Evolutionary conservation across 2,329 filamentous ascomycete genomes (phyloP), one percentile per base, ranked within the genome.

Genomic region (Setomelanomma holmii): DNA sequence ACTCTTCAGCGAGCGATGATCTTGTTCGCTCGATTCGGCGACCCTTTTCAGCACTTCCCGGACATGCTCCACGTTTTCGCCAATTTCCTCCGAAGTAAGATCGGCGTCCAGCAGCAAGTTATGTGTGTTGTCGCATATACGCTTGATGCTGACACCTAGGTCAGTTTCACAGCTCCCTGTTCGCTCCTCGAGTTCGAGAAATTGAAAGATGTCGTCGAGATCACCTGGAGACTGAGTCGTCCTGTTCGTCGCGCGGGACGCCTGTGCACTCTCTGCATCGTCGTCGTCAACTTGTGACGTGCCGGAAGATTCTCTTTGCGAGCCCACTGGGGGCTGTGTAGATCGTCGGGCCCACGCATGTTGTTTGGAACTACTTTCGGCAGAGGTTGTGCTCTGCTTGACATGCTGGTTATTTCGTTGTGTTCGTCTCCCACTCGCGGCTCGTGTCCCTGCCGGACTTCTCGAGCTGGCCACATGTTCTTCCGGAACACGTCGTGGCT

Each of bases 141-240:
- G 45, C 16, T 43, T 46, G 17, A 73, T 63, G 0, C 22, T 43
- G 1, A 6, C 27, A 1, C 53, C 68, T 2, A 58, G 35, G 1
- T 55, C 45, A 2, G 64, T 71, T 4, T 55, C 43, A 39, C 66
- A 71, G 1, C 23, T 17, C 7, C 63, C 67, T 20, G 55, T 4
- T 10, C 65, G 55, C 20, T 47, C 46, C 33, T 56, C 53, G 1
- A 45, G 23, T 22, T 68, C 46, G 7, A 64, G 48, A n/a, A 66
- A 71, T 1, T 51, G 27, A 38, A 72, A 65, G 2, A 71, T 58
- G 8, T 30, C 20, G 0, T 65, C 53, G 4, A 73, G 40, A 20
- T 46, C 41, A 30, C 40, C n/a, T 4, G 17, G 12, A 27, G 22
- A 10, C 5, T 12, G 16, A 14, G 8, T 27, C 11, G 16, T 38